Evolutionary conservation across 768 basidiomycete genomes (phyloP), one percentile per base, ranked within the genome.

Genomic region (Leccinellum rugosiceps): DNA sequence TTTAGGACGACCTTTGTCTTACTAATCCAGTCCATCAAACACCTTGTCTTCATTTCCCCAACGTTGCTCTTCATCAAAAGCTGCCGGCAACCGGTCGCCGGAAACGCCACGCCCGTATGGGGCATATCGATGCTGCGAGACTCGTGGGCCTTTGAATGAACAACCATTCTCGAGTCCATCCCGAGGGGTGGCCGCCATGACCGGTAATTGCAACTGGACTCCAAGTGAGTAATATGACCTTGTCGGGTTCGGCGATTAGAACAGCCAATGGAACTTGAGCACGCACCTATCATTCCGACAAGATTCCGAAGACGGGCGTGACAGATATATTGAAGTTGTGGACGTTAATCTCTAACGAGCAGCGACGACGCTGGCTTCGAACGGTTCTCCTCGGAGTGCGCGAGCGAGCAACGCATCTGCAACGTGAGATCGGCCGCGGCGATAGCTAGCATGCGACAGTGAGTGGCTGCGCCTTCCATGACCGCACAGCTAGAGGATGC

Each of bases 311-410:
- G 57, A 32, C 52, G 15, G 52, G 38, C 21, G 9, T 56, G 51
- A 47, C 53, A 56, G 53, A 56, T 58, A 46, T 44, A 59, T 52
- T 51, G 58, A 50, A 50, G 55, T 32, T 5, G 56, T 61, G 35
- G 61, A 67, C 52, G 64, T 68, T 68, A 67, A 67, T 67, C 66
- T 57, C 55, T 58, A 46, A 38, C 28, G 43, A 51, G 41, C 25
- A 35, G 28, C 25, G 30, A 46, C 53, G 52, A 56, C 45, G 31
- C 34, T 46, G 48, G 41, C 30, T 61, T 54, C 52, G 62, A 46
- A 49, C n/a, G 57, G 43, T 61, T 55, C 65, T 68, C 68, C 68
- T 70, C 68, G 68, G 68, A 64, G 58, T 26, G 41, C 49, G 46
- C 52, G 25, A 58, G 28, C 25, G 35, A 58, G 31, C 14, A 32